phyloP scores from a whole-genome alignment of 768 basidiomycete species.

The Zangia roseola region DNA sequence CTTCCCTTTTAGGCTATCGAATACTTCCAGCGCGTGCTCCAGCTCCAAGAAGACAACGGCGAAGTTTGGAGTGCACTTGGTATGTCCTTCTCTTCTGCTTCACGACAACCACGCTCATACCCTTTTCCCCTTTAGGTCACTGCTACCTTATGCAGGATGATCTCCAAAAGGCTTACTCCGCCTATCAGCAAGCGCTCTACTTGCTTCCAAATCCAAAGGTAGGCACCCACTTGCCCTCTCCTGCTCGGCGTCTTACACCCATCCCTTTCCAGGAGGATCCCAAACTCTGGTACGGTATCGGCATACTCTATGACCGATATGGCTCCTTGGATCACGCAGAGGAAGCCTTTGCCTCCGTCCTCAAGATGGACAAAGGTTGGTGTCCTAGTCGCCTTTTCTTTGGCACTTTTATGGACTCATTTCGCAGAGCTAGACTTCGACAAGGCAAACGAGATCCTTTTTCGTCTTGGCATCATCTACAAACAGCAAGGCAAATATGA shows the following conservation, averaged over 20 bases:
- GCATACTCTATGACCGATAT: constrained; percentile 97
- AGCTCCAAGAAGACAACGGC: constrained; percentile 92
- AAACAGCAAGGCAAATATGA: constrained; percentile 96
- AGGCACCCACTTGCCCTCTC: constrained; percentile 9
- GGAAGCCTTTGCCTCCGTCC: constrained; percentile 94
- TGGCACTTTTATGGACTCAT: constrained; percentile 26
- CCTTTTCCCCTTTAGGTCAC: constrained; percentile 58
- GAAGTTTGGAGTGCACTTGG: constrained; percentile 98
- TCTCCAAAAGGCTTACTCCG: constrained; percentile 96
- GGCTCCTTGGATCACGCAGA: constrained; percentile 98
- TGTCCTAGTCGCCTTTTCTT: constrained; percentile 2
- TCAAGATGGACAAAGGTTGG: constrained; percentile 95
- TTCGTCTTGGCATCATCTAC: constrained; percentile 98
- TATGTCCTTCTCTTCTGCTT: constrained; percentile 35
- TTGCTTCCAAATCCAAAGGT: constrained; percentile 95
- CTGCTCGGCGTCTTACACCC: constrained; percentile 8
- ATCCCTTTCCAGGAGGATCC: constrained; percentile 71
- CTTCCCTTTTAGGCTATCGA: constrained; percentile 76
- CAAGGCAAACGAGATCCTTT: constrained; percentile 98
- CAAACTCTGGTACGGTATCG: constrained; percentile 99
- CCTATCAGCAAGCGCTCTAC: constrained; percentile 97
- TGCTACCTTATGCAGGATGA: constrained; percentile 99
- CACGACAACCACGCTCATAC: constrained; percentile 12
- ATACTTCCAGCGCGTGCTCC: constrained; percentile 91
- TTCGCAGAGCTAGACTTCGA: constrained; percentile 72